Evolutionary conservation across 306 rosid species (phyloP).

Genomic region (Begonia masoniana): DNA sequence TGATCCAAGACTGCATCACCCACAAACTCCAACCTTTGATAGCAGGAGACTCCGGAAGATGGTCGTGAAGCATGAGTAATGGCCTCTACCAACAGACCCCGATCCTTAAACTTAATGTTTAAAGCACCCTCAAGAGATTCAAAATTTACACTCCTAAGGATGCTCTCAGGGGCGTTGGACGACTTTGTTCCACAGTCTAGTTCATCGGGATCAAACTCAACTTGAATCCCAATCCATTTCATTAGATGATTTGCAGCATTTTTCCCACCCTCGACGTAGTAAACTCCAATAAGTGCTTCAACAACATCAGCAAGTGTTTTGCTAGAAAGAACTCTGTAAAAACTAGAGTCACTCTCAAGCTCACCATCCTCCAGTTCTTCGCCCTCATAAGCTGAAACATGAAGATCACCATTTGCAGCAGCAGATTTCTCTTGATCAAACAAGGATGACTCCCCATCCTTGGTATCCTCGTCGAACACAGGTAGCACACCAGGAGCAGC

Average conservation of each 20-base stretch:
- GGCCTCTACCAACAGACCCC: slow-evolving; percentile 78
- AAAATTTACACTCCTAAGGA: slow-evolving; percentile 67
- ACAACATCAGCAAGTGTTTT: slow-evolving; percentile 99
- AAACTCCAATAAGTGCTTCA: slow-evolving; percentile 90
- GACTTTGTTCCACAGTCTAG: slow-evolving; percentile 39
- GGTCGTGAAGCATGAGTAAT: slow-evolving; percentile 98
- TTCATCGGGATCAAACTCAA: slow-evolving; percentile 72
- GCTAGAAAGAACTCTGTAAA: slow-evolving; percentile 92
- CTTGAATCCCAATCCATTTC: slow-evolving; percentile 93
- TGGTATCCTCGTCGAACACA: slow-evolving; percentile 79
- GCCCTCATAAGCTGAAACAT: slow-evolving; percentile 30
- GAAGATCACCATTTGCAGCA: slow-evolving; percentile 21
- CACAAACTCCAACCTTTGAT: slow-evolving; percentile 95
- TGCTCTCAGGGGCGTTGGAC: slow-evolving; percentile 54
- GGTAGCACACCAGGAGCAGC: slow-evolving; percentile 99
- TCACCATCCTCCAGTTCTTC: slow-evolving; percentile 91
- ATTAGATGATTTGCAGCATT: slow-evolving; percentile 83
- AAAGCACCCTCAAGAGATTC: slow-evolving; percentile 67
- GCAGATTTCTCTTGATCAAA: slow-evolving; percentile 47
- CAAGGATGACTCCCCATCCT: slow-evolving; percentile 75
- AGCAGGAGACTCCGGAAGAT: slow-evolving; percentile 94
- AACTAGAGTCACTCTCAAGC: slow-evolving; percentile 86
- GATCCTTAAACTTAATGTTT: slow-evolving; percentile 52
- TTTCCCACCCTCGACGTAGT: slow-evolving; percentile 91
- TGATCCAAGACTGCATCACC: slow-evolving; percentile 98